Base-by-base conservation (phyloP, 1,284 basidiomycete genomes). In the Ustilago shanxiensis region DNA sequence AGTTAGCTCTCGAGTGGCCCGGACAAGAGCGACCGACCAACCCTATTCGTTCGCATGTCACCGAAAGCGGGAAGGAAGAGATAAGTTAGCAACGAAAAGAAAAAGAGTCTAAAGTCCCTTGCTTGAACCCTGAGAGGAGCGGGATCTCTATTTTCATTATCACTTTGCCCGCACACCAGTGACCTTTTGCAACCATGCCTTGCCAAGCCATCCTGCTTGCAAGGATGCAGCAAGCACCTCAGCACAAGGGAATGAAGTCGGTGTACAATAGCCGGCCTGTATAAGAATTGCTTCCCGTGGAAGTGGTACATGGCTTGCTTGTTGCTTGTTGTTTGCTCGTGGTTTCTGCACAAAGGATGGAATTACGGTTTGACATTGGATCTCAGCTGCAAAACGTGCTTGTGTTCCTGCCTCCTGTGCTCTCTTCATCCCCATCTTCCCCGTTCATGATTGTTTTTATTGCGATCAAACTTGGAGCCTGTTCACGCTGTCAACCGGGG, bases 41-140 rank as follows among this genome's bases (percentile, higher is more conserved):
- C 29, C 24, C 18, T 35, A 31, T 35, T n/a, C n/a, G n/a, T n/a
- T n/a, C 20, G 35, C 54, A 56, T 44, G 54, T 26, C 60, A 26
- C 50, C 60, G 49, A 53, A 52, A 57, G 54, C 66, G 60, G 59
- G 41, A 35, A 47, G 47, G 44, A 44, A 49, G 50, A 28, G 28
- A n/a, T 6, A 39, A 44, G n/a, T n/a, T n/a, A 49, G 26, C 20
- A 33, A 33, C 5, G 44, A 57, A 37, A 16, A 56, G n/a, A 18
- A 55, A 26, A 57, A 18, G 26, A 33, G 20, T 20, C 31, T 16
- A 29, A 57, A 69, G 59, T n/a, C 66, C 66, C 60, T 63, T 35
- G 39, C 26, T 54, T 54, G 66, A 60, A 63, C 66, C 66, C 66
- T 69, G 60, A 66, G 33, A 45, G 29, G 33, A 41, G 50, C 35